Base-by-base conservation (phyloP, 179 eudicot genomes). In the Silene coronaria region DNA sequence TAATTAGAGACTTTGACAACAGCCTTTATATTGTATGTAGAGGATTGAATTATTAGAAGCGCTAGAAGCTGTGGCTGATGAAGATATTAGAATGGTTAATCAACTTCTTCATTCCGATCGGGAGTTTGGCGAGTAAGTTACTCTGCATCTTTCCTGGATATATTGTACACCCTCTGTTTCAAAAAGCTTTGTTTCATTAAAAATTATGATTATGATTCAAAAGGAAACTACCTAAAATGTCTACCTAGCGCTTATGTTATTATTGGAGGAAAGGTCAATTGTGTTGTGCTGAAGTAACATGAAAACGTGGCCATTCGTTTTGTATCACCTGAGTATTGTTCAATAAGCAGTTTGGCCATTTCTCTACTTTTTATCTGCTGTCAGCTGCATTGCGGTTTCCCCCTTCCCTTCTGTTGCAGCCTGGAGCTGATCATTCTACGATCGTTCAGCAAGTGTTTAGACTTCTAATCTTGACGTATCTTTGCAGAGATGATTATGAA, bases 401-500 rank as follows among this genome's bases (percentile, higher is more conserved):
- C 34, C 24, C 23, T 70, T 61, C 74, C 42, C 23, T n/a, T 14
- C 14, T 46, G 58, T 64, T 17, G 73, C 57, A 4, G 64, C 7
- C 14, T 65, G 68, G 36, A 48, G 30, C 48, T 23, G 22, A 22
- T 22, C 19, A n/a, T 22, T 55, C 22, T 16, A 12, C 2, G 5
- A 28, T 36, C 70, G 1, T 76, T 32, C 57, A 76, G 10, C 38
- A 46, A 77, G 21, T 72, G 27, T 58, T 61, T 73, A 36, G 13
- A 70, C 62, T 62, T 71, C 73, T 55, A 45, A 60, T 62, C 64
- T 24, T 34, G 38, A 55, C 28, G 21, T 72, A 14, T 60, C 10
- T 70, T 63, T 83, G 77, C 85, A 95, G 97, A 81, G 74, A 87
- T 83, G 99, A 92, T 81, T 95, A 95, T 65, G 99, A 95, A 84